A percentile compares a stretch with the other conserved stretches of the same genome.
Conservation (phyloP, 345 rosid species). For the Microthlaspi erraticum region DNA sequence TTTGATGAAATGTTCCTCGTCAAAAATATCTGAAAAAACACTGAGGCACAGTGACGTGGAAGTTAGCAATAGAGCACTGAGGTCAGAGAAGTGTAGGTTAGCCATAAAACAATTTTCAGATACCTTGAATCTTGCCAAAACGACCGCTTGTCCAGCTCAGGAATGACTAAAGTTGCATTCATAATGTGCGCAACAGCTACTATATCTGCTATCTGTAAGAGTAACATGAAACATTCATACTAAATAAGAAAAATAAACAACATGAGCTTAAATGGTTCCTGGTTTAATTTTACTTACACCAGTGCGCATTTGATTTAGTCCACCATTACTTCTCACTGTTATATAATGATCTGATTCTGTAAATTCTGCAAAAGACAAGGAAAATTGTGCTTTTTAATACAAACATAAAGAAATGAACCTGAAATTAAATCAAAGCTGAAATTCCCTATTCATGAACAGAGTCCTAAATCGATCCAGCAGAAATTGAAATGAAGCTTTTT, state of each 20-base stretch:
- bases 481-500: background rate
- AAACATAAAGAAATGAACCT: background rate
- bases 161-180: conserved; percentile 93
- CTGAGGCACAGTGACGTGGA: conserved; percentile 50
- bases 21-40: conserved; percentile 80
- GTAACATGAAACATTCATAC: background rate
- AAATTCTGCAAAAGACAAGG: conserved; percentile 52
- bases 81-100: conserved; percentile 33
- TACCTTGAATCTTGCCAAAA: conserved; percentile 97
- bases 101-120: background rate
- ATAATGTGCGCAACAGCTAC: conserved; percentile 88
- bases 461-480: background rate
- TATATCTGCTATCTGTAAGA: conserved; percentile 81
- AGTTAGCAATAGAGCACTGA: conserved; percentile 51
- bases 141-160: conserved; percentile 83
- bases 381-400: background rate
- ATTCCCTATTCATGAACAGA: conserved; percentile 12
- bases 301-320: conserved; percentile 96
- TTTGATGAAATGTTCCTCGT: conserved; percentile 70
- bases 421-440: background rate
- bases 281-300: conserved; percentile 68
- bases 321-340: conserved; percentile 94
- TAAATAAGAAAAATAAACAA: background rate
- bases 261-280: conserved; percentile 3
- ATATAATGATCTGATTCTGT: conserved; percentile 59